A percentile compares a stretch with the other conserved stretches of the same genome.
These are phyloP conservation scores for Striga asiatica DNA, from an alignment of 257 asterid species.

Conservation along the genomic window DNA sequence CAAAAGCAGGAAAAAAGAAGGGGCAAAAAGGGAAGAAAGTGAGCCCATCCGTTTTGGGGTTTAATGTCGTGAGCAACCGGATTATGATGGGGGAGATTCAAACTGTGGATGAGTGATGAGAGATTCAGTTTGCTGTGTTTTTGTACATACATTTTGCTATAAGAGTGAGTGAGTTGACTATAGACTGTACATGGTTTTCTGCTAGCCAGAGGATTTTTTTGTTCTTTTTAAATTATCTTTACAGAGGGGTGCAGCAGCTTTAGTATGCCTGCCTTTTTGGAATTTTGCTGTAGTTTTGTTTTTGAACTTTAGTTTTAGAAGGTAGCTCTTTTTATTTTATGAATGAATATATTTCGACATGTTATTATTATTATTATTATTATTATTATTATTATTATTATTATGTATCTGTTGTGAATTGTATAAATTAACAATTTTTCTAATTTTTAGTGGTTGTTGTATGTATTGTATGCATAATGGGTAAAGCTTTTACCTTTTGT, in stretches of 20 bases:
- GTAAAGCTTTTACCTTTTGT: too few relatives aligned
- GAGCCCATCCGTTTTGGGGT: constrained; percentile 74
- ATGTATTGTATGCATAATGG: too few relatives aligned
- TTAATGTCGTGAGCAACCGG: constrained; percentile 88
- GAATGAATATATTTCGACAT: too few relatives aligned
- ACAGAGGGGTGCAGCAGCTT: constrained; percentile 50
- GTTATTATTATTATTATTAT: too few relatives aligned
- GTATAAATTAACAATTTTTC: too few relatives aligned
- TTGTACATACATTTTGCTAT: constrained; percentile 46
- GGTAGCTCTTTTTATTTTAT: too few relatives aligned
- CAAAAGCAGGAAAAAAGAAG: constrained; percentile 63
- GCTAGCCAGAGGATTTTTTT: constrained; percentile 22
- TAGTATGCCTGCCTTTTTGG: constrained; percentile 39
- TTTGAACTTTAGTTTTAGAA: constrained; percentile 24
- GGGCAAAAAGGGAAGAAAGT: constrained; percentile 83
- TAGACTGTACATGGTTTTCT: constrained; percentile 33
- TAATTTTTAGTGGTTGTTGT: too few relatives aligned
- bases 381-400: too few relatives aligned
- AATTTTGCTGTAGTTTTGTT: constrained; percentile 43
- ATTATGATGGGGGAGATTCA: constrained; percentile 99
- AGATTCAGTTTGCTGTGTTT: too few relatives aligned
- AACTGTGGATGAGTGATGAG: constrained; percentile 52
- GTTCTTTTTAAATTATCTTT: constrained; percentile 24
- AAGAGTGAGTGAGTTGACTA: too few relatives aligned
- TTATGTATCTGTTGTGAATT: too few relatives aligned